These are phyloP conservation scores for Botrytis squamosa DNA, from an alignment of 2,329 filamentous ascomycete species.

Conservation along the genomic window DNA sequence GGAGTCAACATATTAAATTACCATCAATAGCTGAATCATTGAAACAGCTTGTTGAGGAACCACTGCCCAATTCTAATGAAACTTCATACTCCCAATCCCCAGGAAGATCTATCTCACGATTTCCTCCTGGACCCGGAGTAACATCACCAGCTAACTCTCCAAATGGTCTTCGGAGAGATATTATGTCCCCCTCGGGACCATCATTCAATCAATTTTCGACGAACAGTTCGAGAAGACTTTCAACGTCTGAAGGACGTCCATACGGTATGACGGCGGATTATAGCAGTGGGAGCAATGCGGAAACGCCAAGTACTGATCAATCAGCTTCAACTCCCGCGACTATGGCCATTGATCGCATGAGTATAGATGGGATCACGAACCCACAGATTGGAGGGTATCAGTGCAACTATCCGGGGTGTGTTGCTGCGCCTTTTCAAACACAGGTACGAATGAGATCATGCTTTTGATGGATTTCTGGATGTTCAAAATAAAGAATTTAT, in stretches of 20 bases:
- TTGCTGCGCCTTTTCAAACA: constrained; percentile 72
- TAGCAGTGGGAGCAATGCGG: constrained; percentile 40
- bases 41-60: constrained; percentile 32
- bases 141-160: constrained; percentile 38
- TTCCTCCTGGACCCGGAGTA: constrained; percentile 30
- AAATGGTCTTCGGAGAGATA: constrained; percentile 44
- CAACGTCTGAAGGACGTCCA: constrained; percentile 31
- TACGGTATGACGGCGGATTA: constrained; percentile 34
- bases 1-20: constrained; percentile 32
- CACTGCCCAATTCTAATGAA: constrained; percentile 25
- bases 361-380: constrained; percentile 57
- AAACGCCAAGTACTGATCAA: constrained; percentile 49
- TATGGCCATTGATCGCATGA: constrained; percentile 53
- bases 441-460: constrained; percentile 47
- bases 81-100: constrained; percentile 36
- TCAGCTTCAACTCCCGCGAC: constrained; percentile 46
- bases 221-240: constrained; percentile 31
- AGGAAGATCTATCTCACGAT: constrained; percentile 29
- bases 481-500: neutral
- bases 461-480: neutral
- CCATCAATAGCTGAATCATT: constrained; percentile 37
- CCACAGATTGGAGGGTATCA: constrained; percentile 54
- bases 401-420: constrained; percentile 65
- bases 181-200: constrained; percentile 40
- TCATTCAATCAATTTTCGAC: constrained; percentile 25